A percentile compares a stretch with the other conserved stretches of the same genome.
phyloP scores from a whole-genome alignment of 2,329 filamentous ascomycete species.

The Colletotrichum sublineola region DNA sequence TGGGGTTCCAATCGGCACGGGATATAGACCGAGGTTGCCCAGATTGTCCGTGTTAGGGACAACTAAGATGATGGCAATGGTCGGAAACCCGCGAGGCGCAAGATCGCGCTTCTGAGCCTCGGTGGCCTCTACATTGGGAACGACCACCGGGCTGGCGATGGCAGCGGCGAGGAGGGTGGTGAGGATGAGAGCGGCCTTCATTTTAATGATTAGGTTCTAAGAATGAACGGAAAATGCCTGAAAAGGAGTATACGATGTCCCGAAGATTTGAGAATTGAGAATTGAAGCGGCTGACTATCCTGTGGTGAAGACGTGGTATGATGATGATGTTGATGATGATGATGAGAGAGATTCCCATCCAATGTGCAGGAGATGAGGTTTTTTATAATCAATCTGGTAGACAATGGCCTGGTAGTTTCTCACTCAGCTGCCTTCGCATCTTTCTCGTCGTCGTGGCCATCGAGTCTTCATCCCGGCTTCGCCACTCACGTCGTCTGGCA shows the following conservation, averaged over 20 bases:
- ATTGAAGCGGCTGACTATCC: conserved; percentile 39
- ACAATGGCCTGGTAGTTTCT: neutral
- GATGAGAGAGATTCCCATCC: neutral
- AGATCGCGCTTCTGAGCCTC: conserved; percentile 15
- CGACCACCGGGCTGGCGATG: conserved; percentile 32
- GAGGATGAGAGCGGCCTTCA: conserved; percentile 40
- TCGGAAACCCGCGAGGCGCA: neutral
- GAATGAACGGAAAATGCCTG: neutral
- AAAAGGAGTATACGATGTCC: conserved; percentile 14
- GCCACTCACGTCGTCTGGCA: conserved; percentile 13
- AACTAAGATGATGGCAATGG: neutral
- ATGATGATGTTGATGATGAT: conserved; percentile 35
- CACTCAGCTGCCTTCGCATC: neutral
- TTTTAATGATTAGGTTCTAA: conserved; percentile 25
- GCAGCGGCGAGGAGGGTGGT: conserved; percentile 19
- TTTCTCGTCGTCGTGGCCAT: neutral
- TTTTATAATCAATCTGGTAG: conserved; percentile 33
- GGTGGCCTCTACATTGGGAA: conserved; percentile 13
- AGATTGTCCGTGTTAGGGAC: neutral
- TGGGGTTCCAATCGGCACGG: neutral
- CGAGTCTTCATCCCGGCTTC: conserved; percentile 21
- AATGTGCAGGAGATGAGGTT: conserved; percentile 15
- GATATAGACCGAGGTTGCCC: neutral
- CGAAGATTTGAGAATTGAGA: conserved; percentile 26
- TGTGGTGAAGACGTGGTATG: conserved; percentile 30